Evolutionary conservation across 768 basidiomycete species (phyloP).

Genomic region (Termitomyces eurrhizus): DNA sequence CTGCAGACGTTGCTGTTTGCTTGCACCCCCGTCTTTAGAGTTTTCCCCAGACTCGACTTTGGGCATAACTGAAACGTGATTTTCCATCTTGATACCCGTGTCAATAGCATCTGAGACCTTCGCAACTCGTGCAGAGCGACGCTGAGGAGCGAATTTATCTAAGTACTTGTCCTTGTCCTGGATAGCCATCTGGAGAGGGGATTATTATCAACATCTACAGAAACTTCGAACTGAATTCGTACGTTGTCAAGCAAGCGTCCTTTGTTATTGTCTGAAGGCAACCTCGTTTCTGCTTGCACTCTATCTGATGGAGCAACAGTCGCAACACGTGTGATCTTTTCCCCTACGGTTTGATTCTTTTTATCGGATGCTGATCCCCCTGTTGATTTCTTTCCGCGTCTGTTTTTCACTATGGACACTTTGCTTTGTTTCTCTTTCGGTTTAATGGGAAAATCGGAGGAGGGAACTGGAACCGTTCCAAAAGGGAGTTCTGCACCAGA

Average conservation of each 20-base stretch:
- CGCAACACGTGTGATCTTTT: neutral
- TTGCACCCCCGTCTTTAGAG: neutral
- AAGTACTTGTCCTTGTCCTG: neutral
- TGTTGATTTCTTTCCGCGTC: neutral
- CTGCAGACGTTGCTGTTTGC: neutral
- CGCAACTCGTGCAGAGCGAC: constrained; percentile 11
- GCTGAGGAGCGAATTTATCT: constrained; percentile 2
- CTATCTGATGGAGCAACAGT: neutral
- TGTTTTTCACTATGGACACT: constrained; percentile 17
- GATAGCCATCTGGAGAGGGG: neutral
- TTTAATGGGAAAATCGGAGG: constrained; percentile 2
- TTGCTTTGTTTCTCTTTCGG: constrained; percentile 12
- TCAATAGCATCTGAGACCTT: neutral
- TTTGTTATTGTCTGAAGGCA: neutral
- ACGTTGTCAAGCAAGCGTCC: neutral
- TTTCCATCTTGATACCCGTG: neutral
- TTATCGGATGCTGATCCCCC: neutral
- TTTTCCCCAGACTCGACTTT: neutral
- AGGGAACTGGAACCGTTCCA: constrained; percentile 27
- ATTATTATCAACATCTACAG: neutral
- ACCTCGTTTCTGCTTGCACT: neutral
- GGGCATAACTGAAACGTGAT: neutral
- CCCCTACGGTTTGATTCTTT: neutral
- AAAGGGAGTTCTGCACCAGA: constrained; percentile 21
- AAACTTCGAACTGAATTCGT: neutral